Base-by-base conservation (phyloP, 208 protist genomes). In the Acanthamoeba lugdunensis region DNA sequence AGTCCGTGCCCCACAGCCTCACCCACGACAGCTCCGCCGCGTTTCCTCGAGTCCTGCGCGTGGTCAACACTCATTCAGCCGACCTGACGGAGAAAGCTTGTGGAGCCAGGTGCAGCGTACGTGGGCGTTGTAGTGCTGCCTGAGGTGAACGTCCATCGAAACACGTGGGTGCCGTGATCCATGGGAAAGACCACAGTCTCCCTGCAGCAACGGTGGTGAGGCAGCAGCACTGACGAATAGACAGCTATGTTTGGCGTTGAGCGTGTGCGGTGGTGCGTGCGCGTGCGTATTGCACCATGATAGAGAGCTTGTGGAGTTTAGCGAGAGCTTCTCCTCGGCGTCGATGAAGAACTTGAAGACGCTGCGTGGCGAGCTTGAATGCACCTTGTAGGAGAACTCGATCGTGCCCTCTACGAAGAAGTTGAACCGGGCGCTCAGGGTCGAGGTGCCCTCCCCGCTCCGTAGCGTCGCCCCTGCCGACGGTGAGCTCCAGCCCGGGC, bases 371-470 rank as follows among this genome's bases (percentile, higher is more conserved):
- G 84, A 90, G 30, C 33, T 71, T 18, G 84, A 90, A 54, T 90
- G 52, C 18, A 90, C n/a, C 61, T 90, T 90, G 61, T 37, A 90
- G 56, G 50, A 37, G 54, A 90, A 90, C 54, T 67, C 84, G 30
- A 90, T 30, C 18, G 56, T 48, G 84, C 52, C 84, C 61, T 63
- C 56, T n/a, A 90, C 84, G 23, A 90, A 48, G 54, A 90, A 71
- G 37, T 90, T 63, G 84, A 90, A 69, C 25, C 45, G 28, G 14
- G 84, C 84, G 25, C 56, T 30, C 28, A 90, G 54, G 18, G 50
- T 37, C 37, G 84, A 69, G 30, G 30, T 25, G 9, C 16, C 67
- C 28, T 13, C 14, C 14, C 30, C 67, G 67, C 75, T 82, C 16
- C 75, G 75, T 18, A 82, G 33, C 28, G 30, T 73, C 2, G 67